Percentiles rank a stretch among this genome's conserved stretches.
Evolutionary conservation across 2,329 filamentous ascomycete genomes (phyloP).

Genomic region (Didymella keratinophila): DNA sequence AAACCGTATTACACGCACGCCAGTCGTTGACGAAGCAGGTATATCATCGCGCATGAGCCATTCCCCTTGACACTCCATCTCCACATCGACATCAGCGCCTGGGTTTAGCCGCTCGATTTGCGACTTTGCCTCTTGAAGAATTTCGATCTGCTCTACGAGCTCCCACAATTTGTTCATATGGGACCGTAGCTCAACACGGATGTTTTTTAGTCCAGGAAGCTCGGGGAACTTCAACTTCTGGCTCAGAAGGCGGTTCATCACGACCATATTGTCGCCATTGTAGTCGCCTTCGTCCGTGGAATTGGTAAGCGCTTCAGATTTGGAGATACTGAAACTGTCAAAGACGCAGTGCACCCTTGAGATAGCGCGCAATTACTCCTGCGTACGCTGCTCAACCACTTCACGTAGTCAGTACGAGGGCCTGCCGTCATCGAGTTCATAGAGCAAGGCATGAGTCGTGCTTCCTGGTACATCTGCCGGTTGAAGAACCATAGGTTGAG

Average conservation of each 20-base stretch:
- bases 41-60: neutral
- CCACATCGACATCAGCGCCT: neutral
- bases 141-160: neutral
- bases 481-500: slow-evolving; percentile 4
- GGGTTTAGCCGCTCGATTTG: neutral
- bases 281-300: neutral
- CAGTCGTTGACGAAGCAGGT: neutral
- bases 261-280: neutral
- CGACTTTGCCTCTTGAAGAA: neutral
- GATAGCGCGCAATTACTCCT: slow-evolving; percentile 1
- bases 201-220: neutral
- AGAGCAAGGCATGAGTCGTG: neutral
- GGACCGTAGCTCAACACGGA: slow-evolving; percentile 1
- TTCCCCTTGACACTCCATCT: neutral
- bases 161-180: neutral
- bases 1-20: slow-evolving; percentile 1
- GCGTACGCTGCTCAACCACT: neutral
- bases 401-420: neutral
- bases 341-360: slow-evolving; percentile 2
- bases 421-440: slow-evolving; percentile 7
- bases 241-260: neutral
- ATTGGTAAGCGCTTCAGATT: neutral
- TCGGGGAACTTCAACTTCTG: neutral
- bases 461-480: slow-evolving; percentile 1
- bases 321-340: neutral